Conservation (phyloP, 495 filamentous ascomycete genomes). For the Tuber indicum region DNA sequence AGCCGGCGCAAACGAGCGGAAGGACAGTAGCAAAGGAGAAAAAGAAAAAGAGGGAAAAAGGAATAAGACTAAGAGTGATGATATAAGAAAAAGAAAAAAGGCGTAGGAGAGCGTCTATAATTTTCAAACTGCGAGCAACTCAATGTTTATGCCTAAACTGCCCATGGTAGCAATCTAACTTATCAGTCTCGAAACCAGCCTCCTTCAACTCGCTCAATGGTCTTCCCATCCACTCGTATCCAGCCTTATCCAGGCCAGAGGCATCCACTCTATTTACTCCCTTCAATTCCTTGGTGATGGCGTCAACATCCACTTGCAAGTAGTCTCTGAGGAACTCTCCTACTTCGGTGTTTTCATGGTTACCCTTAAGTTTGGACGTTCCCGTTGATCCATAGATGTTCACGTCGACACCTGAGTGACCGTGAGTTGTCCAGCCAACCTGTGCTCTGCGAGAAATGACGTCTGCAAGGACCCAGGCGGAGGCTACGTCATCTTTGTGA, state of each 20-base stretch:
- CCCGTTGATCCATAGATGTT: constrained; percentile 49
- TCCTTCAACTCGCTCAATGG: constrained; percentile 28
- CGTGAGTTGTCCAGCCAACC: constrained; percentile 67
- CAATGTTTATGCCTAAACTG: constrained; percentile 37
- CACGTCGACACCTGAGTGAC: constrained; percentile 51
- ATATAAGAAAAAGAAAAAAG: constrained; percentile 39
- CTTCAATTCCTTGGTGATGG: constrained; percentile 68
- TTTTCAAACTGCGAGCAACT: background rate
- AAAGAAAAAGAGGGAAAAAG: background rate
- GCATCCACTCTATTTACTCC: constrained; percentile 40
- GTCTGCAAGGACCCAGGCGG: constrained; percentile 63
- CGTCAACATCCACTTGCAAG: constrained; percentile 68
- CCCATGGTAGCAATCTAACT: constrained; percentile 39
- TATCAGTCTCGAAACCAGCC: constrained; percentile 16
- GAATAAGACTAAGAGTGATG: constrained; percentile 16
- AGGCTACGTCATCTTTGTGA: constrained; percentile 43
- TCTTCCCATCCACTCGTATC: constrained; percentile 40
- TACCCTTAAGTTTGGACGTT: constrained; percentile 58
- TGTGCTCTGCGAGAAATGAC: constrained; percentile 82
- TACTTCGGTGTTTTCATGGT: constrained; percentile 92
- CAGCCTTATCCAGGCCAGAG: background rate
- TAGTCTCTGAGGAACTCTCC: constrained; percentile 74
- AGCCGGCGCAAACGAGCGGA: background rate
- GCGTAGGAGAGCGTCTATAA: constrained; percentile 5
- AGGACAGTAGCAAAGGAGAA: background rate